A percentile compares a stretch with the other conserved stretches of the same genome.
Evolutionary conservation across 345 rosid species (phyloP).

Genomic region (Dimocarpus longan): DNA sequence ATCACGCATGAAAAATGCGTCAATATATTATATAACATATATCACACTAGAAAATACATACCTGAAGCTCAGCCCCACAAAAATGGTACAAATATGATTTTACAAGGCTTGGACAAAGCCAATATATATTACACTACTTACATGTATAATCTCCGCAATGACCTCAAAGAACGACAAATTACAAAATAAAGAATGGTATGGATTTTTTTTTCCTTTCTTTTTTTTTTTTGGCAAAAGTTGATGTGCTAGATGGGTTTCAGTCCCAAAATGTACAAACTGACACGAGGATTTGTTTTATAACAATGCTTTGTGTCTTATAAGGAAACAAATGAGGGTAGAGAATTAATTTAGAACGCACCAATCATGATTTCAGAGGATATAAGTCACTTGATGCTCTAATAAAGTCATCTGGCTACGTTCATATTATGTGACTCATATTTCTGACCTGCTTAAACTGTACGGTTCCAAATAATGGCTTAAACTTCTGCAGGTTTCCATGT

Average conservation of each 20-base stretch:
- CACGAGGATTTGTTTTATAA: not conserved
- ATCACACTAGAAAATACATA: not conserved
- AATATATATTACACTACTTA: not conserved
- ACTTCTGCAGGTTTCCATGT: constrained; percentile 36
- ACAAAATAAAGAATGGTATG: not conserved
- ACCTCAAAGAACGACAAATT: not conserved
- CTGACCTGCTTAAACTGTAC: constrained; percentile 7
- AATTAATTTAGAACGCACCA: not conserved
- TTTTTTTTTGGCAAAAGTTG: not conserved
- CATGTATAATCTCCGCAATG: not conserved
- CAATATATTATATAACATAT: not conserved
- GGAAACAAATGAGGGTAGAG: not conserved
- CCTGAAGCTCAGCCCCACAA: not conserved
- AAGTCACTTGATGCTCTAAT: not conserved
- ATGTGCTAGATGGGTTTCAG: not conserved
- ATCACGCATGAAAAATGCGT: not conserved
- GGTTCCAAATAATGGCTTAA: constrained; percentile 49
- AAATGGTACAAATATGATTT: not conserved
- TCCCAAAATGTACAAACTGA: not conserved
- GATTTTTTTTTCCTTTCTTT: not conserved
- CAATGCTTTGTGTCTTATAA: not conserved
- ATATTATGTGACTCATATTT: not conserved
- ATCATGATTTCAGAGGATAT: not conserved
- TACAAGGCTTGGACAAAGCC: not conserved
- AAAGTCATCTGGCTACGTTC: not conserved